Evolutionary conservation across 805 yeast genomes (phyloP), one percentile per base, ranked within the genome.

Genomic region (Saturnispora mendoncae): DNA sequence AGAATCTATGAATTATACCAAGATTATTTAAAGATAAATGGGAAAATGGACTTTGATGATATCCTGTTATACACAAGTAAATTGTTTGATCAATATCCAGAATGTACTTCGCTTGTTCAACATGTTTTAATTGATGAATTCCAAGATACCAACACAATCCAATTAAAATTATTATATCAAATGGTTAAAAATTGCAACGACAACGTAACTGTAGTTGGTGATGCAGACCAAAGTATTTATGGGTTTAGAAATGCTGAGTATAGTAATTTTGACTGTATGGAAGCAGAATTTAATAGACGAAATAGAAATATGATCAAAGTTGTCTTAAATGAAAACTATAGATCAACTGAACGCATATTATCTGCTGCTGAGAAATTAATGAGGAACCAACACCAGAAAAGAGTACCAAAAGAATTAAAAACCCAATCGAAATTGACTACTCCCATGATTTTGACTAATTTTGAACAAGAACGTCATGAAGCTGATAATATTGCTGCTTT

Each of bases 141-240:
- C 53, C 97, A 90, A 62, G 98, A 92, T 52, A 87, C 97, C 0
- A 85, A 83, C 51, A 66, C 66, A 27, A 68, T 86, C 14, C 97
- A 90, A 56, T 66, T 86, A 48, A 74, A 76, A 41, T 64, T 92
- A 35, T 71, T 85, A 67, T 71, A 70, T 46, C 62, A 65, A 4
- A 60, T 82, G 25, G 68, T 79, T 0, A 53, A 55, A 10, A 65
- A 65, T 43, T 65, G 71, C 30, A 52, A 58, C 3, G 57, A 76
- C 46, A 79, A 79, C 44, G 71, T 90, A 7, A 84, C 97, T 0
- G 79, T 87, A 1, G 97, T 90, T 2, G 98, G 98, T 1, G 98
- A 90, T 55, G 95, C 96, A 0, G 96, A 92, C 58, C 98, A 90
- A 60, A 80, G 94, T 54, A 90, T 90, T 18, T 90, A 92, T 57